A percentile compares a stretch with the other conserved stretches of the same genome.
phyloP scores from a whole-genome alignment of 1,284 basidiomycete genomes.

The Trichosporon asahii region DNA sequence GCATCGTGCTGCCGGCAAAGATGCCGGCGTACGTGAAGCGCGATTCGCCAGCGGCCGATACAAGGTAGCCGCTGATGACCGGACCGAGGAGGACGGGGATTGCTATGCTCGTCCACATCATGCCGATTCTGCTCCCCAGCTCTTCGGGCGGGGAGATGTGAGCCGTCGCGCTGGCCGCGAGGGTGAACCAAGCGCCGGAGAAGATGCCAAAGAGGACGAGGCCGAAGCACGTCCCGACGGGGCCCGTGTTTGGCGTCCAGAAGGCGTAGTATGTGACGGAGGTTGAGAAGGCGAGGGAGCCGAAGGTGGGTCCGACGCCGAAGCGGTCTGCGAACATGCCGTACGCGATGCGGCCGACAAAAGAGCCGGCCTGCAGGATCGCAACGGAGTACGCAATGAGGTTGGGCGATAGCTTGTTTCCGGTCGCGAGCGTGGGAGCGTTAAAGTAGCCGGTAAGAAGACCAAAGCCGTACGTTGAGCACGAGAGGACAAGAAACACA shows the following conservation, averaged over 20 bases:
- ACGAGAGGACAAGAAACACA: slow-evolving; percentile 33
- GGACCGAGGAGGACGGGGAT: slow-evolving; percentile 31
- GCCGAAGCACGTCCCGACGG: slow-evolving; percentile 34
- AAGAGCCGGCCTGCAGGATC: slow-evolving; percentile 31
- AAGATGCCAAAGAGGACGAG: slow-evolving; percentile 39
- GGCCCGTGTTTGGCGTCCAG: slow-evolving; percentile 25
- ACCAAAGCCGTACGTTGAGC: slow-evolving; percentile 23
- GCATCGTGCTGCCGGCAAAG: slow-evolving; percentile 37
- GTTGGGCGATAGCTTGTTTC: slow-evolving; percentile 13
- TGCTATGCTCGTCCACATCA: slow-evolving; percentile 42
- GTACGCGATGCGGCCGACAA: slow-evolving; percentile 26
- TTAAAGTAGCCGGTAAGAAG: slow-evolving; percentile 39
- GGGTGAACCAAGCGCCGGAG: slow-evolving; percentile 44
- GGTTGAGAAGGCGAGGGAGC: slow-evolving; percentile 19
- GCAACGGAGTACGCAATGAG: slow-evolving; percentile 28
- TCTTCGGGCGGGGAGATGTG: slow-evolving; percentile 17
- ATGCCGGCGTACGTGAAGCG: slow-evolving; percentile 38
- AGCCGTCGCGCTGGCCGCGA: slow-evolving; percentile 35
- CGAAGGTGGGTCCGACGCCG: slow-evolving; percentile 30
- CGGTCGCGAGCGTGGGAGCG: slow-evolving; percentile 28
- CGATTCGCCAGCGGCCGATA: slow-evolving; percentile 20
- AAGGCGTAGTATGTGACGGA: slow-evolving; percentile 26
- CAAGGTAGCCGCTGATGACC: slow-evolving; percentile 18
- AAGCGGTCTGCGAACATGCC: slow-evolving; percentile 29
- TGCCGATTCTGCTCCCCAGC: slow-evolving; percentile 46